Evolutionary conservation across 495 filamentous ascomycete genomes (phyloP).

Genomic region (Terfezia boudieri): DNA sequence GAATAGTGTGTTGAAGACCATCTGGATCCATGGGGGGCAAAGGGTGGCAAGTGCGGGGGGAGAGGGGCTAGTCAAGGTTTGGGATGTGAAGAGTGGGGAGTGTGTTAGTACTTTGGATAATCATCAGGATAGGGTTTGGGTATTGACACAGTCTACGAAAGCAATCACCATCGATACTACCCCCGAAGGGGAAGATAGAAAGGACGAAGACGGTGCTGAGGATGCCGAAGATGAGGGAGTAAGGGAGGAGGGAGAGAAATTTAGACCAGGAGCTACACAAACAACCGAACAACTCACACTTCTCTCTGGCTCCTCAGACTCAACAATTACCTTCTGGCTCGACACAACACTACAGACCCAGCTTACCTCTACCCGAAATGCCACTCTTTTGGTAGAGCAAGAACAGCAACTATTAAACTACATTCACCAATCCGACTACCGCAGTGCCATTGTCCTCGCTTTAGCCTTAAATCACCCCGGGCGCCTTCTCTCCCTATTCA

Average conservation of each 20-base stretch:
- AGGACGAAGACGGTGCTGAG: constrained; percentile 4
- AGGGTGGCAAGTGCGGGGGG: constrained; percentile 73
- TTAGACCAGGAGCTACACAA: constrained; percentile 1
- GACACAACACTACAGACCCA: constrained; percentile 73
- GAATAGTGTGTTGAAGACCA: constrained; percentile 78
- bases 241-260: not conserved
- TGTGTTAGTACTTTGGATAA: constrained; percentile 76
- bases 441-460: constrained; percentile 77
- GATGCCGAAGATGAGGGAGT: not conserved
- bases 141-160: constrained; percentile 28
- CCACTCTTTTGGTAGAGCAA: constrained; percentile 64
- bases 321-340: constrained; percentile 80
- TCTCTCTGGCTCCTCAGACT: constrained; percentile 74
- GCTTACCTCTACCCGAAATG: constrained; percentile 41
- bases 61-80: constrained; percentile 92
- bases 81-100: constrained; percentile 66
- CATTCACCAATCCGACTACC: constrained; percentile 62
- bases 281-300: constrained; percentile 31
- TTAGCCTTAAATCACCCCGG: constrained; percentile 83
- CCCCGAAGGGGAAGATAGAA: constrained; percentile 21
- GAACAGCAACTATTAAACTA: constrained; percentile 84
- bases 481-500: constrained; percentile 62
- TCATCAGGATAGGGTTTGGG: constrained; percentile 85
- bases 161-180: constrained; percentile 12
- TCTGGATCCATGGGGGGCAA: constrained; percentile 47